Evolutionary conservation across 495 filamentous ascomycete species (phyloP).

Genomic region (Neurospora sp.): DNA sequence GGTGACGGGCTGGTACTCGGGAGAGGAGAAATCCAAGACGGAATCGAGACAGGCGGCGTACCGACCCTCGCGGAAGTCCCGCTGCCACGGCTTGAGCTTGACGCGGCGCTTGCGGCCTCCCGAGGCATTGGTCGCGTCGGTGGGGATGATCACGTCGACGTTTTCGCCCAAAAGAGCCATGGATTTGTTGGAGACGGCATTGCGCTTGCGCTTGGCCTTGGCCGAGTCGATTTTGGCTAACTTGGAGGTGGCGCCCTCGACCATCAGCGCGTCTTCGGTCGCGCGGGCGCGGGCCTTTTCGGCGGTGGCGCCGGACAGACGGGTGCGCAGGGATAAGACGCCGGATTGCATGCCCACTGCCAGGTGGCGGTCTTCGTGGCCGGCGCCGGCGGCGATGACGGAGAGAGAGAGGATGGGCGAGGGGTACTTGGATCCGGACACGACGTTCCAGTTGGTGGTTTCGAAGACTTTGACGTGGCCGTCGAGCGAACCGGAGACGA

Average conservation of each 20-base stretch:
- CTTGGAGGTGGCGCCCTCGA: conserved; percentile 59
- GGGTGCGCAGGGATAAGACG: conserved; percentile 75
- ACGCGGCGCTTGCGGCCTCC: conserved; percentile 43
- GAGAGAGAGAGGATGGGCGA: conserved; percentile 75
- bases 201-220: conserved; percentile 57
- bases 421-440: conserved; percentile 84
- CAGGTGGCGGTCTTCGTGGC: conserved; percentile 77
- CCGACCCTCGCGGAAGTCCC: conserved; percentile 63
- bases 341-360: conserved; percentile 92
- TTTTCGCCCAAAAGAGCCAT: conserved; percentile 79
- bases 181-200: conserved; percentile 61
- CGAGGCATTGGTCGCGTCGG: conserved; percentile 6
- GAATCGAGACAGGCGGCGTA: conserved; percentile 71
- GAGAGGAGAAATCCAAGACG: conserved; percentile 45
- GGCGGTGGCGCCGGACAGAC: conserved; percentile 74
- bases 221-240: conserved; percentile 54
- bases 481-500: conserved; percentile 82
- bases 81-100: conserved; percentile 68
- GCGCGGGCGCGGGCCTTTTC: conserved; percentile 64
- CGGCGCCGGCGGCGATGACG: conserved; percentile 57
- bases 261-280: conserved; percentile 76
- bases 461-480: conserved; percentile 97
- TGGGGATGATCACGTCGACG: conserved; percentile 68
- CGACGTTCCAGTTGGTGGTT: conserved; percentile 83
- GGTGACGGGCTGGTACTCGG: conserved; percentile 45